Base-by-base conservation (phyloP, 345 rosid genomes). In the Barbarea vulgaris region DNA sequence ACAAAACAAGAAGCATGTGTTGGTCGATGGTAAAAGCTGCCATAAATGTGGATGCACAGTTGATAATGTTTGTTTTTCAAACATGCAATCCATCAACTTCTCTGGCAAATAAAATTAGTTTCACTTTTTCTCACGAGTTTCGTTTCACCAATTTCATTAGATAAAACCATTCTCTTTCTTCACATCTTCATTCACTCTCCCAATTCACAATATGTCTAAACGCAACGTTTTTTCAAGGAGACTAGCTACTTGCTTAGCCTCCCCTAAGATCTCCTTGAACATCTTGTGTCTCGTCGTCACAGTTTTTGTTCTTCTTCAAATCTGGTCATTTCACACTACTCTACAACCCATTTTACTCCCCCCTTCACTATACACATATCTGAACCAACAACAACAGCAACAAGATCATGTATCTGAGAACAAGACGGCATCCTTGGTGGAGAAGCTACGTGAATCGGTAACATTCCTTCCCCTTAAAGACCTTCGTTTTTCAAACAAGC, bases 401-500 rank as follows among this genome's bases (percentile, higher is more conserved):
- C 63, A 2, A 14, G 19, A 50, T n/a, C 14, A 28, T 19, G 12
- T 33, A 30, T 48, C 46, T 19, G 9, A 52, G 9, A 62, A 44
- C 56, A 15, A 53, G 24, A 60, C 57, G n/a, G 59, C 70, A 62
- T 31, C 15, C 79, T 41, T 61, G 67, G 15, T 73, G 19, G 73
- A 84, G 56, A 85, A 70, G 74, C 88, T 90, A 34, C 85, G 78
- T n/a, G 75, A 75, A 6, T 72, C 93, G 0, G 84, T 84, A 69
- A 86, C 83, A 31, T 90, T 85, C 60, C 86, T 90, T 65, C 91
- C 89, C 0, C 86, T 90, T n/a, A 88, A 88, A 62, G 89, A 90
- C 76, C 51, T 83, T 3, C 86, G 89, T 51, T 90, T 79, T 52
- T 39, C 88, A 10, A 69, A 75, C 33, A 81, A 72, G 52, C 77